Base-by-base conservation (phyloP, 2,329 filamentous ascomycete genomes). In the Fusarium veterinarium region DNA sequence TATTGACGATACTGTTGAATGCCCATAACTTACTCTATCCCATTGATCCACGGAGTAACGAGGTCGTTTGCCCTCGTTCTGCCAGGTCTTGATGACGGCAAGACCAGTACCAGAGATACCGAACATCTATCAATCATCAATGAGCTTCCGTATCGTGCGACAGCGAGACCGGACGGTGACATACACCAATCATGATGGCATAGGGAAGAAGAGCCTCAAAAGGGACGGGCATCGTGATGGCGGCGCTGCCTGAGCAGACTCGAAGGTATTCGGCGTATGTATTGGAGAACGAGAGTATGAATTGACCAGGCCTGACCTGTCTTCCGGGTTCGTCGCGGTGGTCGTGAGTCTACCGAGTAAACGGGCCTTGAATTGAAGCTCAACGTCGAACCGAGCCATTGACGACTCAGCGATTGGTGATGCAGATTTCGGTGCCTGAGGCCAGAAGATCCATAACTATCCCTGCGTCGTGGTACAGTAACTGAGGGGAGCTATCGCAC, bases 201-300 rank as follows among this genome's bases (percentile, higher is more conserved):
- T 91, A 91, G 46, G 90, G 89, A 81, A 91, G 84, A 74, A 91
- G 79, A 55, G 89, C 83, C 82, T 91, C 90, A 83, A 91, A 91
- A 52, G 90, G 90, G 72, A 91, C 83, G 67, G 88, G 87, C 90
- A 91, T 91, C 69, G 61, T 76, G 77, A 75, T 64, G 72, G 59
- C 60, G 73, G 68, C 57, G 80, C 79, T 80, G 77, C 79, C 70
- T 71, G 59, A 67, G 79, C 78, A 79, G 80, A 75, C 79, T 79
- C 70, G 30, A 44, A 62, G 31, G 68, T 69, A 62, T 55, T 51
- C 38, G 61, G n/a, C 57, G 35, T 40, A 37, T 46, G 31, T 67
- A 53, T 61, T 23, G 52, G 68, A 42, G 66, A 48, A 38, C 35
- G 42, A 53, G 28, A 44, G 62, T 40, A 71, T 64, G 68, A 77